These are phyloP conservation scores for Claviceps spartinae DNA, from an alignment of 2,329 filamentous ascomycete genomes.

Conservation along the genomic window DNA sequence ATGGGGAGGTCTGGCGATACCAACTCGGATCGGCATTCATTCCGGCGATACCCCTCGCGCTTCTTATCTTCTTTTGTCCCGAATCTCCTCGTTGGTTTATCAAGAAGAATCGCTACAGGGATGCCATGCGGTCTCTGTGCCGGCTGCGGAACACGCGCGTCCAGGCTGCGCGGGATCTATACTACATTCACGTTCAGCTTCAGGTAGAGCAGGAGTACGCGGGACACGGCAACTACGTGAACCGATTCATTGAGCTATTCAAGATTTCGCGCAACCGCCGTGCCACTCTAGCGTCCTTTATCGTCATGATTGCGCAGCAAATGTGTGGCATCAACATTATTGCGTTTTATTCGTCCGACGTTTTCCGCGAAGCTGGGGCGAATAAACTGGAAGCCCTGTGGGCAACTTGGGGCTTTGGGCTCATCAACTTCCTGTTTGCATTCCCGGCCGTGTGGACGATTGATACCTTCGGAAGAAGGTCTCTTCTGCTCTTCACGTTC, in stretches of 20 bases:
- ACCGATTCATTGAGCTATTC: slow-evolving; percentile 51
- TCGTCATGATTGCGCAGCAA: slow-evolving; percentile 69
- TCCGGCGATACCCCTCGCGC: slow-evolving; percentile 38
- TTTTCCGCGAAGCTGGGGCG: slow-evolving; percentile 46
- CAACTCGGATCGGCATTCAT: slow-evolving; percentile 54
- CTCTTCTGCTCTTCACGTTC: slow-evolving; percentile 30
- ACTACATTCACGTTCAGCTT: slow-evolving; percentile 52
- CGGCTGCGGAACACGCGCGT: slow-evolving; percentile 39
- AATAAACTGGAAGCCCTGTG: slow-evolving; percentile 41
- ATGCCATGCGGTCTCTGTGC: slow-evolving; percentile 44
- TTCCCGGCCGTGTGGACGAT: slow-evolving; percentile 46
- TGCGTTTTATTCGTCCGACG: slow-evolving; percentile 58
- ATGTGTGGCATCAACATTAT: slow-evolving; percentile 63
- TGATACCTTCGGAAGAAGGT: slow-evolving; percentile 41
- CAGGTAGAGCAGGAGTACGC: slow-evolving; percentile 42
- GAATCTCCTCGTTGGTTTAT: slow-evolving; percentile 54
- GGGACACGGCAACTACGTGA: slow-evolving; percentile 40
- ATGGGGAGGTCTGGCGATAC: slow-evolving; percentile 40
- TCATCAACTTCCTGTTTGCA: slow-evolving; percentile 45
- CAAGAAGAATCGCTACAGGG: slow-evolving; percentile 48
- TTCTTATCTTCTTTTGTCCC: slow-evolving; percentile 52
- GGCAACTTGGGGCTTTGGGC: slow-evolving; percentile 43
- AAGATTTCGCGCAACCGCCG: slow-evolving; percentile 55
- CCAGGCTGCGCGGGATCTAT: slow-evolving; percentile 47
- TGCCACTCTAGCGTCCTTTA: slow-evolving; percentile 62